Evolutionary conservation across 1,284 basidiomycete species (phyloP).

Genomic region (Cronartium quercuum): DNA sequence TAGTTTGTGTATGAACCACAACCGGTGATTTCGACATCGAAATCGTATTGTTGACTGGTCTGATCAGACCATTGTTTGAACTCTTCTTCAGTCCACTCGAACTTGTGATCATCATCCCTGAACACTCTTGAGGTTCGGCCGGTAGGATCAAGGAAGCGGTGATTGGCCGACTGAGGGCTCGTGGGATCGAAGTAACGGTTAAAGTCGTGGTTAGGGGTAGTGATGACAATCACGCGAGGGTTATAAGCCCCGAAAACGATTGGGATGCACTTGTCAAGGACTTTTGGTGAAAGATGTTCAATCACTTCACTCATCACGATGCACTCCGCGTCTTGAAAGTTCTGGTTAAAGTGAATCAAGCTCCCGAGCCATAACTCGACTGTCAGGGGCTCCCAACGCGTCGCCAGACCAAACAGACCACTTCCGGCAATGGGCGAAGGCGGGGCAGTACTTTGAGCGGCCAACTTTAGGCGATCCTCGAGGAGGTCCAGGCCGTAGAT

Average conservation of each 20-base stretch:
- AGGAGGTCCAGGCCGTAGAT: constrained; percentile 15
- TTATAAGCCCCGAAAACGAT: constrained; percentile 12
- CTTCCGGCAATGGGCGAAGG: not conserved
- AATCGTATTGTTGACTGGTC: constrained; percentile 1
- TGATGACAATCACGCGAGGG: constrained; percentile 18
- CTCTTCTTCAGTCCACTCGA: constrained; percentile 26
- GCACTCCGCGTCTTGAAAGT: constrained; percentile 19
- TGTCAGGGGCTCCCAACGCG: constrained; percentile 24
- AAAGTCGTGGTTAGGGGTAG: constrained; percentile 36
- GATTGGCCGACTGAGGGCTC: not conserved
- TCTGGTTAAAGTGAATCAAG: not conserved
- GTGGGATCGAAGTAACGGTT: constrained; percentile 20
- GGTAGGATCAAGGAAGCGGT: constrained; percentile 34
- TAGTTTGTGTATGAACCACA: constrained; percentile 32
- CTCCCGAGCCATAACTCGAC: constrained; percentile 26
- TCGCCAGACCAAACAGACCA: not conserved
- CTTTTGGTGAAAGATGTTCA: constrained; percentile 19
- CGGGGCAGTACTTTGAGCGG: not conserved
- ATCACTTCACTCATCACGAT: constrained; percentile 36
- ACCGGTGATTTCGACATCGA: constrained; percentile 21
- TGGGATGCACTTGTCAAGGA: not conserved
- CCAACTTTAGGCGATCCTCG: not conserved
- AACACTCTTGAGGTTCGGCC: constrained; percentile 15
- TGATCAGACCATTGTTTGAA: constrained; percentile 10
- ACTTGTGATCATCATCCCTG: constrained; percentile 29